A percentile compares a stretch with the other conserved stretches of the same genome.
Conservation (phyloP, 2,329 filamentous ascomycete species). For the Gaeumannomyces tritici region DNA sequence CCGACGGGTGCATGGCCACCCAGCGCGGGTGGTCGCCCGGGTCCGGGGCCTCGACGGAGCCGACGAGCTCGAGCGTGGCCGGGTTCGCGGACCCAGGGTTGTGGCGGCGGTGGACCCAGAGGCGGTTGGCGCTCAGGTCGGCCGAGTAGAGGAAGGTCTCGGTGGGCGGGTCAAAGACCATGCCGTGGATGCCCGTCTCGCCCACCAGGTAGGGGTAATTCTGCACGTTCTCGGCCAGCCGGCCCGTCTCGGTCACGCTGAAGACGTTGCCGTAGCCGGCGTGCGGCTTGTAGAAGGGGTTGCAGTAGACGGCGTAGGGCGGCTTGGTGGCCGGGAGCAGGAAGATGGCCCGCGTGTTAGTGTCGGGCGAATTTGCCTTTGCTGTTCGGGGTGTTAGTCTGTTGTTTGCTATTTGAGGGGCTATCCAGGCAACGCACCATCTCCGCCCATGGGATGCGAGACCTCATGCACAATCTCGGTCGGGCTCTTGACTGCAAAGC, state of each 20-base stretch:
- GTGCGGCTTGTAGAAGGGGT: conserved; percentile 73
- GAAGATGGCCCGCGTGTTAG: conserved; percentile 85
- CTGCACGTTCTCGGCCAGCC: conserved; percentile 55
- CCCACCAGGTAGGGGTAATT: conserved; percentile 60
- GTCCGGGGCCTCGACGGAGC: conserved; percentile 61
- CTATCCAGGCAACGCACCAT: conserved; percentile 49
- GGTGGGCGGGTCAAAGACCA: conserved; percentile 61
- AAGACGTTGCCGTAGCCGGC: conserved; percentile 77
- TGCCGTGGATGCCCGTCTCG: conserved; percentile 67
- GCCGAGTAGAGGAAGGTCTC: conserved; percentile 73
- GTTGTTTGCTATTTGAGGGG: no score
- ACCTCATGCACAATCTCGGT: conserved; percentile 66
- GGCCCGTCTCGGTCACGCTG: conserved; percentile 45
- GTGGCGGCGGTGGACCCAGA: conserved; percentile 68
- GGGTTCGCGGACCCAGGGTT: conserved; percentile 25
- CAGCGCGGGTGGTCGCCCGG: conserved; percentile 73
- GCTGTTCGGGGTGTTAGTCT: no score
- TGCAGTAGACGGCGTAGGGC: conserved; percentile 77
- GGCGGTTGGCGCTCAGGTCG: conserved; percentile 66
- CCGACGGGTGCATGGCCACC: conserved; percentile 74
- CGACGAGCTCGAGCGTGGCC: conserved; percentile 59
- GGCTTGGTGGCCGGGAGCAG: conserved; percentile 68
- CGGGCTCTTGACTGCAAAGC: conserved; percentile 66
- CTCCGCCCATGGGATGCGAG: conserved; percentile 66
- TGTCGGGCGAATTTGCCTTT: conserved; percentile 56